phyloP scores from a whole-genome alignment of 2,329 filamentous ascomycete genomes.

The Ampelomyces quisqualis region DNA sequence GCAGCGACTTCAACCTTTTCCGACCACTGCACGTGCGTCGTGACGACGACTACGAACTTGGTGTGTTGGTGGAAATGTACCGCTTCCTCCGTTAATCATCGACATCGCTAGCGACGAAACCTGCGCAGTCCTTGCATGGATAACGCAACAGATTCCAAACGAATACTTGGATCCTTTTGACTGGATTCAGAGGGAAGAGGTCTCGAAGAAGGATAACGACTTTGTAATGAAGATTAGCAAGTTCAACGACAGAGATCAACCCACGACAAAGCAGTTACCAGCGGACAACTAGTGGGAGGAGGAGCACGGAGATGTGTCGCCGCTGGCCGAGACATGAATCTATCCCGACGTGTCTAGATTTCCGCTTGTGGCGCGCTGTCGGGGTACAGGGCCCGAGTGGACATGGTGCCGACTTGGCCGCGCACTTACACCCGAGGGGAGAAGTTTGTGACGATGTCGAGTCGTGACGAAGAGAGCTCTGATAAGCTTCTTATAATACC shows the following conservation, averaged over 20 bases:
- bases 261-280: conserved; percentile 43
- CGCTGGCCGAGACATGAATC: no score
- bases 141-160: conserved; percentile 14
- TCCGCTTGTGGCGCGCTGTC: no score
- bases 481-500: no score
- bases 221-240: conserved; percentile 51
- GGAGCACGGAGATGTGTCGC: no score
- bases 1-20: conserved; percentile 29
- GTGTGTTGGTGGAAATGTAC: conserved; percentile 25
- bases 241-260: conserved; percentile 47
- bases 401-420: no score
- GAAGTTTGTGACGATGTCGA: no score
- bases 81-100: conserved; percentile 20
- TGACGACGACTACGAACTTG: conserved; percentile 24
- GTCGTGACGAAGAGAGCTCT: no score
- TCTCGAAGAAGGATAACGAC: conserved; percentile 15
- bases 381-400: no score
- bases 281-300: conserved; percentile 46
- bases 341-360: no score
- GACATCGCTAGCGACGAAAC: conserved; percentile 25
- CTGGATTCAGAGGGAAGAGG: conserved; percentile 14
- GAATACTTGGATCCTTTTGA: conserved; percentile 19
- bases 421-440: no score
- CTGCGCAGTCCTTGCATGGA: conserved; percentile 3
- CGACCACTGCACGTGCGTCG: conserved; percentile 20